Evolutionary conservation across 2,329 filamentous ascomycete genomes (phyloP), one percentile per base, ranked within the genome.

Genomic region (Aspergillus terreus): DNA sequence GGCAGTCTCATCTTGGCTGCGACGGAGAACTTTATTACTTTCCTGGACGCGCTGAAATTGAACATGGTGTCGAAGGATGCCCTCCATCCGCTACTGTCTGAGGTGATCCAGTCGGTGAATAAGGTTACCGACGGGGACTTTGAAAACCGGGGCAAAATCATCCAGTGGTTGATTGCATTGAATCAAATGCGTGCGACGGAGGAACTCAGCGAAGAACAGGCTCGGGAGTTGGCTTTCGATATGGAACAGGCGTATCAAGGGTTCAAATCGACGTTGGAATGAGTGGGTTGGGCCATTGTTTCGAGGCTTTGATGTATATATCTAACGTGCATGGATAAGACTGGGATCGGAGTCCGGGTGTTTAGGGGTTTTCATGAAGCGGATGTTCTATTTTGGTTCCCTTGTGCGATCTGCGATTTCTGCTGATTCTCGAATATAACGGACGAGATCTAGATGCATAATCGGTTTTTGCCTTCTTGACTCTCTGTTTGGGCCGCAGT

Each of bases 111-210:
- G 66, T 92, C 90, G 2, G 92, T 96, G 58, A 97, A 97, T 74
- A 94, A 95, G 66, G 94, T 99, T 57, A 96, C 92, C 3, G 91
- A 95, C 68, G 83, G 86, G 56, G 92, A 97, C 64, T 99, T 99
- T 68, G 92, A 97, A 61, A 92, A 87, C 67, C 86, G 95, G 60
- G 91, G 89, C 62, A 97, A 97, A 80, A 97, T 99, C 62, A 91
- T 99, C 51, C 92, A 96, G 70, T 99, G 94, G 94, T 80, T 99
- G 59, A 99, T 99, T 63, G 88, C 90, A 6, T 78, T 99, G 58
- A 99, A 99, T 68, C 92, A 96, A 74, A 97, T 99, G 94, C 90
- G 90, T 66, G 94, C 92, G 7, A 91, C 90, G 1, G 92, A 97
- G 64, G 91, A 96, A 69, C 72, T 99, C 60, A 86, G 82, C 61